phyloP scores from a whole-genome alignment of 1,139 yeast species.

The Pichia sp. region DNA sequence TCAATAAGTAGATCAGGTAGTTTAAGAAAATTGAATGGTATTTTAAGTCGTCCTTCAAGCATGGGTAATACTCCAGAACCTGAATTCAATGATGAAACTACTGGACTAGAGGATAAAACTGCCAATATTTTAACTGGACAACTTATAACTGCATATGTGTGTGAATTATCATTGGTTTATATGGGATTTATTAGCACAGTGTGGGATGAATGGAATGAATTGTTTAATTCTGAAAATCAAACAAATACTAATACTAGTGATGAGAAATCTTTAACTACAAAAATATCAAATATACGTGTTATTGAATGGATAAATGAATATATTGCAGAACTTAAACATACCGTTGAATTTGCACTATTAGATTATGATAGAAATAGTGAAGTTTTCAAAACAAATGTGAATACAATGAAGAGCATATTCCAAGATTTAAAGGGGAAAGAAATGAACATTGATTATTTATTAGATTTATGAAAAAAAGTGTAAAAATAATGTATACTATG shows the following conservation, averaged over 20 bases:
- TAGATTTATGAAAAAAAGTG: constrained; percentile 2
- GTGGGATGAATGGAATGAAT: constrained; percentile 15
- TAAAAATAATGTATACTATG: not conserved
- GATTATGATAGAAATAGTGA: constrained; percentile 14
- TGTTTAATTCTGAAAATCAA: constrained; percentile 1
- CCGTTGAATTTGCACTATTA: constrained; percentile 7
- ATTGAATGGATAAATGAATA: constrained; percentile 15
- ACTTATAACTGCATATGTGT: constrained; percentile 14
- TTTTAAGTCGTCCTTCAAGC: constrained; percentile 9
- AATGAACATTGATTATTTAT: constrained; percentile 12
- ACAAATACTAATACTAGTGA: not conserved
- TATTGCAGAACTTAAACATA: constrained; percentile 6
- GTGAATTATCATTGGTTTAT: constrained; percentile 16
- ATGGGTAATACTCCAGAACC: constrained; percentile 2
- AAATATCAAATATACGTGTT: constrained; percentile 5
- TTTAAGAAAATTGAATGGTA: constrained; percentile 1
- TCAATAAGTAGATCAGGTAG: constrained; percentile 8
- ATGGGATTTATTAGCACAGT: constrained; percentile 13
- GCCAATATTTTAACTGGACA: constrained; percentile 9
- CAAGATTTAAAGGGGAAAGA: constrained; percentile 7
- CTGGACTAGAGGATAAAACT: not conserved
- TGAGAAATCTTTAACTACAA: not conserved
- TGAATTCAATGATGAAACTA: not conserved
- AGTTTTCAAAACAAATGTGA: constrained; percentile 4
- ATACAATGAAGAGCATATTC: constrained; percentile 8